Conservation (phyloP, 345 rosid genomes). For the Chamaenerion angustifolium region DNA sequence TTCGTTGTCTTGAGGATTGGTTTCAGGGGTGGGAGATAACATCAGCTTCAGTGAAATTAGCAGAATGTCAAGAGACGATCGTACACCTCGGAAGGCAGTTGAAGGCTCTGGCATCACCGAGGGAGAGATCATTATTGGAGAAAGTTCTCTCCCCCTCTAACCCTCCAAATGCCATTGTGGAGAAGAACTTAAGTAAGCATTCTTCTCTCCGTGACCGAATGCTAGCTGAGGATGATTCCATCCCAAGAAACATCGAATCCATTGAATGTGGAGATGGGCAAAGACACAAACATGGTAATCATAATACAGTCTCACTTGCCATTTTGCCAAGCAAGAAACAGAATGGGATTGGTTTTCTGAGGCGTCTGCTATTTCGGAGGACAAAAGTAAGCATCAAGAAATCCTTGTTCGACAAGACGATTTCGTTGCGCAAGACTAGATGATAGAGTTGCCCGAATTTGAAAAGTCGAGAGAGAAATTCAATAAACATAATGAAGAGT, state of each 20-base stretch:
- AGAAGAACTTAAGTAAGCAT: constrained; percentile 22
- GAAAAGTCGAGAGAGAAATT: no score
- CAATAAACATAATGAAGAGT: no score
- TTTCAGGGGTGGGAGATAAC: constrained; percentile 53
- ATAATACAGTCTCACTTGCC: constrained; percentile 18
- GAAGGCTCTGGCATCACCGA: constrained; percentile 51
- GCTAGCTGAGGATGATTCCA: constrained; percentile 42
- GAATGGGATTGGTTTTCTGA: constrained; percentile 39
- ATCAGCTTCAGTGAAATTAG: constrained; percentile 65
- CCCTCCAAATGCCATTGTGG: constrained; percentile 10
- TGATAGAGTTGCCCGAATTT: no score
- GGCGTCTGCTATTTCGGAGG: constrained; percentile 58
- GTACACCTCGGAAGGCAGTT: constrained; percentile 61
- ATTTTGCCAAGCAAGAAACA: constrained; percentile 42
- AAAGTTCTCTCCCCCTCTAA: constrained; percentile 20
- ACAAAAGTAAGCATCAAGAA: constrained; percentile 47
- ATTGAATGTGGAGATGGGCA: no score
- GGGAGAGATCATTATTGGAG: constrained; percentile 29
- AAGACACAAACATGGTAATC: background rate
- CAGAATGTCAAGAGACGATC: constrained; percentile 85
- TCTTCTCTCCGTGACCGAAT: constrained; percentile 50
- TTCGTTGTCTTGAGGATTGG: constrained; percentile 1
- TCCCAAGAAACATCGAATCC: no score
- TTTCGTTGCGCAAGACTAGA: constrained; percentile 6
- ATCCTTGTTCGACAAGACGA: constrained; percentile 8